Conservation (phyloP, 441 rosid genomes). For the Dalechampia spathulata region DNA sequence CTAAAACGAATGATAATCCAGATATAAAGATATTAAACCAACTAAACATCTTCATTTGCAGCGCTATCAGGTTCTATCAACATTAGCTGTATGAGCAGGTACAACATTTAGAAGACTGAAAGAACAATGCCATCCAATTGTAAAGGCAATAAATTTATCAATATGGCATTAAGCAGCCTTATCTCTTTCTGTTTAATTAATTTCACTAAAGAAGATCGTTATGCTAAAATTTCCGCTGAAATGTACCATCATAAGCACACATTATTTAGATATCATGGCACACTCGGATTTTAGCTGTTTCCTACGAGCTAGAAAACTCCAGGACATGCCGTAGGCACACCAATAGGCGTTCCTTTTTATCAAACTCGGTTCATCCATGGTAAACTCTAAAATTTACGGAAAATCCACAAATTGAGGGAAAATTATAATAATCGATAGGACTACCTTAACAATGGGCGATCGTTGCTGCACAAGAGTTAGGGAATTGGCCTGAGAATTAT, state of each 20-base stretch:
- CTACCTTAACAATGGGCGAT: constrained; percentile 68
- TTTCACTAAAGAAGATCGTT: not conserved
- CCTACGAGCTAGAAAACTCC: too few relatives aligned
- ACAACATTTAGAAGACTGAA: not conserved
- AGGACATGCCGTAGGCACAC: too few relatives aligned
- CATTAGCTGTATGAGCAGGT: not conserved
- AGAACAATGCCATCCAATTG: not conserved
- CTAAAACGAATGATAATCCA: not conserved
- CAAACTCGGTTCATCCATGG: too few relatives aligned
- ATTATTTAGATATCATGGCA: not conserved
- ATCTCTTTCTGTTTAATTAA: not conserved
- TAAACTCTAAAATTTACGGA: too few relatives aligned
- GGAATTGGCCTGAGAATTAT: constrained; percentile 40
- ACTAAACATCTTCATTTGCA: not conserved
- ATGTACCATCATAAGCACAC: not conserved
- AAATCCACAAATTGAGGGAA: too few relatives aligned
- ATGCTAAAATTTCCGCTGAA: not conserved
- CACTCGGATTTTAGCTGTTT: too few relatives aligned
- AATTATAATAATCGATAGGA: too few relatives aligned
- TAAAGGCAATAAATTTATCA: not conserved
- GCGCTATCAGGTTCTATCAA: not conserved
- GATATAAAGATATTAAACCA: not conserved
- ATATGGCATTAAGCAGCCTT: not conserved
- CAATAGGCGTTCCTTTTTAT: too few relatives aligned
- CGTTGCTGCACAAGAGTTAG: constrained; percentile 65